Conservation (phyloP, 2,329 filamentous ascomycete species). For the Aspergillus hiratsukae region DNA sequence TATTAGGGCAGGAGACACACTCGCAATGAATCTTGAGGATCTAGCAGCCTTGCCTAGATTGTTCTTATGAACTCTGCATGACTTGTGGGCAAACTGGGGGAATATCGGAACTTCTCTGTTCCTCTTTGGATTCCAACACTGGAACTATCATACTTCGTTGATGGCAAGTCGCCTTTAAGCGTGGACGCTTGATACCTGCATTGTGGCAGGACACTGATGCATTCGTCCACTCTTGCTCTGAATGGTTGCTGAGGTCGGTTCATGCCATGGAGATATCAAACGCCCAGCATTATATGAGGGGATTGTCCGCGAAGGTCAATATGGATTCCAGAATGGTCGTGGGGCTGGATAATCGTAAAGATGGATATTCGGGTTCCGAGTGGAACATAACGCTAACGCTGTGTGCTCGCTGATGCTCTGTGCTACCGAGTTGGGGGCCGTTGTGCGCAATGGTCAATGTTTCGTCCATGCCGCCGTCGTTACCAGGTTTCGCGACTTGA, state of each 20-base stretch:
- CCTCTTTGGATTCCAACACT: not conserved
- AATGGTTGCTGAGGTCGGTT: not conserved
- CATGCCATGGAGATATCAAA: not conserved
- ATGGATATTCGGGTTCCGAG: not conserved
- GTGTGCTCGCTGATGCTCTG: constrained; percentile 58
- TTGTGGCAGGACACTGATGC: not conserved
- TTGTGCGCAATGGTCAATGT: constrained; percentile 23
- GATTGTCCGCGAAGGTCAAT: not conserved
- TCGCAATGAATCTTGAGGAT: not conserved
- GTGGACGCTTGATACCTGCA: not conserved
- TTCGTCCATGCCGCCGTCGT: constrained; percentile 21
- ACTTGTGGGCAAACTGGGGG: not conserved
- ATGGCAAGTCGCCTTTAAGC: not conserved
- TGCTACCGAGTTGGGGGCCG: constrained; percentile 20
- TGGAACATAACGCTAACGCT: constrained; percentile 34
- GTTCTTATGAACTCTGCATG: not conserved
- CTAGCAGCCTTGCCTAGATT: not conserved
- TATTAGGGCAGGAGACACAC: not conserved
- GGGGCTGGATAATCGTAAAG: not conserved
- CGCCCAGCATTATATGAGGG: not conserved
- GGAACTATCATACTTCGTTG: not conserved
- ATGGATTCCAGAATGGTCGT: not conserved
- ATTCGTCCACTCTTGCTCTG: not conserved
- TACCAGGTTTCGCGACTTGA: constrained; percentile 17
- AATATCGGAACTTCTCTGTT: not conserved